Evolutionary conservation across 176 grass and related monocot species (phyloP).

Genomic region (Aechmea fasciata): DNA sequence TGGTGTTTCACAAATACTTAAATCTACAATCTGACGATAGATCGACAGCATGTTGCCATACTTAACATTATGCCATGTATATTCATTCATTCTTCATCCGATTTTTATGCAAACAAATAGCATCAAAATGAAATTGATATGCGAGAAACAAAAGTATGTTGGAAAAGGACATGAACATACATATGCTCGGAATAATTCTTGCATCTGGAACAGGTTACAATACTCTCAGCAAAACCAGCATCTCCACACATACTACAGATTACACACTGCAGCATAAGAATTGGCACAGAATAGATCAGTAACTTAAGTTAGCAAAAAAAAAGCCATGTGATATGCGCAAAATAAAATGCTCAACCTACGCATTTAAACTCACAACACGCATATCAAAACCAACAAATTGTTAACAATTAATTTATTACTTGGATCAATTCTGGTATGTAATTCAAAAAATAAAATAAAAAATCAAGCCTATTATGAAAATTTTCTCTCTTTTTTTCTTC

Average conservation of each 20-base stretch:
- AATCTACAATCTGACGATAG: too few relatives aligned
- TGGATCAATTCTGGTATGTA: neutral
- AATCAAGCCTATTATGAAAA: neutral
- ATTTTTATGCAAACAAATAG: neutral
- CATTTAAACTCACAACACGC: neutral
- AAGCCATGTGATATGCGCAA: neutral
- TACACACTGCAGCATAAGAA: slow-evolving; percentile 1
- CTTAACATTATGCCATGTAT: neutral
- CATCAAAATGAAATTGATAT: neutral
- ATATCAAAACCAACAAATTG: neutral
- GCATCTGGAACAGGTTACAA: slow-evolving; percentile 3
- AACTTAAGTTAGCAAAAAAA: neutral
- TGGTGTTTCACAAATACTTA: too few relatives aligned
- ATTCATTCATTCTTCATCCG: neutral
- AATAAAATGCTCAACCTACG: neutral
- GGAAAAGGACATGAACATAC: neutral
- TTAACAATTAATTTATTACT: neutral
- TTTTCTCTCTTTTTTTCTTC: too few relatives aligned
- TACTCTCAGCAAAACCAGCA: neutral
- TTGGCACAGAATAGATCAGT: neutral
- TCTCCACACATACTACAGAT: neutral
- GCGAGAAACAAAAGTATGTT: neutral
- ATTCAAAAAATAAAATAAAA: neutral
- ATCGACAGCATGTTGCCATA: too few relatives aligned
- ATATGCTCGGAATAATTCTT: slow-evolving; percentile 2